Evolutionary conservation across 345 rosid species (phyloP).

Genomic region (Excoecaria cochinchinensis): DNA sequence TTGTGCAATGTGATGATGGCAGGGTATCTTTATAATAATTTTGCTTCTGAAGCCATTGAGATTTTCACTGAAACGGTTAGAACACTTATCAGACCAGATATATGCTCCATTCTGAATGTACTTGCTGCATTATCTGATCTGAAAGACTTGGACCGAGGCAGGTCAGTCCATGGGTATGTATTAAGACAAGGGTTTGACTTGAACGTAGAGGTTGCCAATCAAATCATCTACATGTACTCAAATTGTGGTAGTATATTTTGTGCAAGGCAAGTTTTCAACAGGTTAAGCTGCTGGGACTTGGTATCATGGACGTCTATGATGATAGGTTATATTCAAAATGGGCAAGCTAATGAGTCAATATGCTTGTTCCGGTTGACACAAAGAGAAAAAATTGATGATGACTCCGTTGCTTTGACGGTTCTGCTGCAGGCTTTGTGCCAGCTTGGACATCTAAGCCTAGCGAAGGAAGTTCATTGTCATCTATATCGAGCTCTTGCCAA

Average conservation of each 20-base stretch:
- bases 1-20: constrained; percentile 35
- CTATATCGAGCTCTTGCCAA: no score
- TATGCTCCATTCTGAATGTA: constrained; percentile 24
- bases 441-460: constrained; percentile 27
- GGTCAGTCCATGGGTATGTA: constrained; percentile 28
- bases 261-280: constrained; percentile 27
- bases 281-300: constrained; percentile 29
- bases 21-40: constrained; percentile 30
- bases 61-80: constrained; percentile 31
- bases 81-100: constrained; percentile 22
- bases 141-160: constrained; percentile 29
- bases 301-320: constrained; percentile 37
- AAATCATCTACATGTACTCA: constrained; percentile 31
- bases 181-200: constrained; percentile 19
- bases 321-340: constrained; percentile 25
- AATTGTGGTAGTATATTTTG: constrained; percentile 22
- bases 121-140: constrained; percentile 33
- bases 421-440: constrained; percentile 33
- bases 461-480: constrained; percentile 18
- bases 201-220: constrained; percentile 31
- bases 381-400: constrained; percentile 24
- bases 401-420: constrained; percentile 25
- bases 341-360: constrained; percentile 25
- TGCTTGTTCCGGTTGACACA: constrained; percentile 26
- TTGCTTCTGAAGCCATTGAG: constrained; percentile 23